phyloP scores from a whole-genome alignment of 2,329 filamentous ascomycete genomes.

The Aureobasidium pullulans region DNA sequence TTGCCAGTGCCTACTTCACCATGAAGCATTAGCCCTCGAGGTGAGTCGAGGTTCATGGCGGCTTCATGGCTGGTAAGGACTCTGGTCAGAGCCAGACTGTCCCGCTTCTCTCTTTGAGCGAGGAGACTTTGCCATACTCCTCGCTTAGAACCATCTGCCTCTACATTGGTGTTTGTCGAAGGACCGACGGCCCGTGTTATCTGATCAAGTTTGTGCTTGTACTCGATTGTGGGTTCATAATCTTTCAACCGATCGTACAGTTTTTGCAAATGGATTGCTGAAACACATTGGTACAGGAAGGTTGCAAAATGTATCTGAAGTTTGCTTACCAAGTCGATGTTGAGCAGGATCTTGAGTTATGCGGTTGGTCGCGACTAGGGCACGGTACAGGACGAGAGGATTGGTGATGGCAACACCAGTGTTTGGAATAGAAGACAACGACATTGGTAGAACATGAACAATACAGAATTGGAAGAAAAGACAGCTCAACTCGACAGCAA shows the following conservation, averaged over 20 bases:
- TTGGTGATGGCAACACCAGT: constrained; percentile 49
- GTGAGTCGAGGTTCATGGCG: constrained; percentile 64
- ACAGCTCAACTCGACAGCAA: not conserved
- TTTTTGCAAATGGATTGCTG: constrained; percentile 67
- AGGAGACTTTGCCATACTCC: constrained; percentile 50
- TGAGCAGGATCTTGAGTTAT: constrained; percentile 65
- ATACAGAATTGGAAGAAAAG: not conserved
- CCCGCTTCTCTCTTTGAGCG: constrained; percentile 45
- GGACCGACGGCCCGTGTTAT: constrained; percentile 43
- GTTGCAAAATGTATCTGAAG: not conserved
- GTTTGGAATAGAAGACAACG: constrained; percentile 6
- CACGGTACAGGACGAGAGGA: constrained; percentile 68
- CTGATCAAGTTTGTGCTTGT: constrained; percentile 56
- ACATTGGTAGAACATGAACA: constrained; percentile 10
- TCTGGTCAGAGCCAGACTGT: constrained; percentile 56
- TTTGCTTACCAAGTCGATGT: constrained; percentile 48
- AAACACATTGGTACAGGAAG: not conserved
- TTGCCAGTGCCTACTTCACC: constrained; percentile 80
- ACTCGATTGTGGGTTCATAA: constrained; percentile 66
- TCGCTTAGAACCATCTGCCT: constrained; percentile 14
- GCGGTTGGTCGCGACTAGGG: constrained; percentile 58
- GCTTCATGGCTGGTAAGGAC: constrained; percentile 64
- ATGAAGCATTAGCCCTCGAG: constrained; percentile 67
- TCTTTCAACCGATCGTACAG: constrained; percentile 70
- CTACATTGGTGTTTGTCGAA: constrained; percentile 14